Evolutionary conservation across 2,329 filamentous ascomycete species (phyloP).

Genomic region (Colletotrichum sidae): DNA sequence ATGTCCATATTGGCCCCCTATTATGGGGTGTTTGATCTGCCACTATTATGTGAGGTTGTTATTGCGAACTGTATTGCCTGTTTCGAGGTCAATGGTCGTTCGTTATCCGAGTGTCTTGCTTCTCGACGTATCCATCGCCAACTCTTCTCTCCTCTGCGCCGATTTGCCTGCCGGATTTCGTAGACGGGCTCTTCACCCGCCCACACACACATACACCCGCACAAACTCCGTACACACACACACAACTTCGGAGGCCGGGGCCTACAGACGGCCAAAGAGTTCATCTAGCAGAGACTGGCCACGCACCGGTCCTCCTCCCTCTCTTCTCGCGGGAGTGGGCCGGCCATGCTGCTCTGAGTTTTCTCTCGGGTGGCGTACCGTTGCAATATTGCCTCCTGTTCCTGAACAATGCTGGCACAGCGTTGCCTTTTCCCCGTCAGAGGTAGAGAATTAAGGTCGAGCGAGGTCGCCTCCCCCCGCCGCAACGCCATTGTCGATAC

Average conservation of each 20-base stretch:
- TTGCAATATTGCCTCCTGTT: slow-evolving; percentile 5
- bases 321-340: background rate
- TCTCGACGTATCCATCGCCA: no score
- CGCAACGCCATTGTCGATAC: slow-evolving; percentile 15
- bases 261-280: slow-evolving; percentile 9
- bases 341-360: background rate
- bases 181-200: no score
- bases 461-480: background rate
- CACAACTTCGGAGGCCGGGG: background rate
- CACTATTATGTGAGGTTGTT: background rate
- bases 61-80: background rate
- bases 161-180: background rate
- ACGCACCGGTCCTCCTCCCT: slow-evolving; percentile 1
- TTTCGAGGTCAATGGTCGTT: no score
- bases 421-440: no score
- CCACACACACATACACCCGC: no score
- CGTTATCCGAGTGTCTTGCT: no score
- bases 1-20: slow-evolving; percentile 25
- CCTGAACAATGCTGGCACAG: no score
- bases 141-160: background rate
- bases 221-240: no score
- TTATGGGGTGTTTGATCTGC: slow-evolving; percentile 18
- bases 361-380: background rate
- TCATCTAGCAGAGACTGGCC: slow-evolving; percentile 32
- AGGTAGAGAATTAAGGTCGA: slow-evolving; percentile 1